phyloP scores from a whole-genome alignment of 345 rosid genomes.

The Combretum micranthum region DNA sequence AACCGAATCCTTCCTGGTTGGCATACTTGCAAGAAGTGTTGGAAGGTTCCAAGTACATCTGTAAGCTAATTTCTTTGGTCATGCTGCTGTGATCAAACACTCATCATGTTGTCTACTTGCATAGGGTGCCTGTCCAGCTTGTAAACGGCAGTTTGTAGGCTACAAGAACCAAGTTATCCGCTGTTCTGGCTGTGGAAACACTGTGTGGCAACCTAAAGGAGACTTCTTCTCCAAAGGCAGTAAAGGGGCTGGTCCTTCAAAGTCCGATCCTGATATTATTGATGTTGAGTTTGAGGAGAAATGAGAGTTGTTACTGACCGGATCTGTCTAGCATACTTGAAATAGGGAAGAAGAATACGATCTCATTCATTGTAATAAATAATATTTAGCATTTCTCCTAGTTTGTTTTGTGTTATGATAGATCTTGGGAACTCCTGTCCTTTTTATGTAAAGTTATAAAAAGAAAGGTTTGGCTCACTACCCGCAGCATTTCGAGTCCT shows the following conservation, averaged over 20 bases:
- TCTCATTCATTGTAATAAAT: background rate
- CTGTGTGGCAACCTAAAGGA: constrained; percentile 84
- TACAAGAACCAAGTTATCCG: constrained; percentile 71
- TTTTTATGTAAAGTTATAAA: too few species aligned
- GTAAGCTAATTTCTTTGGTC: too few species aligned
- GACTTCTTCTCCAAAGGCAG: constrained; percentile 58
- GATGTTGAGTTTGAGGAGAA: constrained; percentile 94
- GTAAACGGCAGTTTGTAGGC: constrained; percentile 82
- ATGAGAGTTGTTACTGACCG: constrained; percentile 15
- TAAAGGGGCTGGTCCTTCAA: constrained; percentile 22
- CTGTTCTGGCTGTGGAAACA: constrained; percentile 78
- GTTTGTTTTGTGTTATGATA: too few species aligned
- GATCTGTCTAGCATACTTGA: background rate
- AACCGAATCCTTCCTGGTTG: too few species aligned
- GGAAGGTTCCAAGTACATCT: too few species aligned
- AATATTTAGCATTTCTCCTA: too few species aligned
- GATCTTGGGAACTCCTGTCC: too few species aligned
- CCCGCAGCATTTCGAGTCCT: too few species aligned
- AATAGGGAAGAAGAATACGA: background rate
- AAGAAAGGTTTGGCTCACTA: too few species aligned
- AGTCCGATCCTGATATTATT: constrained; percentile 56
- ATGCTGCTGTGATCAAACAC: too few species aligned
- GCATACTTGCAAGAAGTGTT: too few species aligned
- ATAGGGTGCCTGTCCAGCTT: constrained; percentile 92
- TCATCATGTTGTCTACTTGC: too few species aligned